A percentile compares a stretch with the other conserved stretches of the same genome.
These are phyloP conservation scores for Hibiscus tridactylites DNA, from an alignment of 345 rosid genomes.

Conservation along the genomic window DNA sequence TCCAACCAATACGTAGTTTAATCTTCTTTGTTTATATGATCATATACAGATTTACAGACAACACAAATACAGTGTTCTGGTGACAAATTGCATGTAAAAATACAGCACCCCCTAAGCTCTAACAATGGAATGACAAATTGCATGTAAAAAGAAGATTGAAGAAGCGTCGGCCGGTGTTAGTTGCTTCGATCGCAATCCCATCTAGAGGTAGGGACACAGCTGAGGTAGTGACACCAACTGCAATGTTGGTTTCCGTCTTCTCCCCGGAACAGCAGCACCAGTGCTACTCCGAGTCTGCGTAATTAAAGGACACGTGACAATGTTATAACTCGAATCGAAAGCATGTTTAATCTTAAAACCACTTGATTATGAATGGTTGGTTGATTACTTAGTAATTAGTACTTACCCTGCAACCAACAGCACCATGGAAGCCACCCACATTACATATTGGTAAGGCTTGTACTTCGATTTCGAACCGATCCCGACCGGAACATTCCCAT, in stretches of 20 bases:
- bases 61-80: neutral
- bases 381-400: constrained; percentile 16
- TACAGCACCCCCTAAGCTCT: neutral
- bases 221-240: constrained; percentile 83
- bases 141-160: neutral
- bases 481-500: constrained; percentile 33
- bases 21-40: too few species aligned
- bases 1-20: too few species aligned
- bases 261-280: constrained; percentile 64
- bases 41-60: neutral
- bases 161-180: neutral
- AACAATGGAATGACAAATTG: constrained; percentile 4
- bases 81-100: too few species aligned
- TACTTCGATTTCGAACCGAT: constrained; percentile 48
- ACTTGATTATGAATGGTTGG: neutral
- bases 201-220: constrained; percentile 70
- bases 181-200: constrained; percentile 55
- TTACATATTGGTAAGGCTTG: constrained; percentile 60
- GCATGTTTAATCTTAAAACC: neutral
- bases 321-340: neutral
- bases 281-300: constrained; percentile 47
- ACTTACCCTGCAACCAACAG: constrained; percentile 50
- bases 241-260: constrained; percentile 60
- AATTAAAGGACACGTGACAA: neutral
- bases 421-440: constrained; percentile 45